Evolutionary conservation across 495 filamentous ascomycete species (phyloP).

Genomic region (Penicillium paradoxum): DNA sequence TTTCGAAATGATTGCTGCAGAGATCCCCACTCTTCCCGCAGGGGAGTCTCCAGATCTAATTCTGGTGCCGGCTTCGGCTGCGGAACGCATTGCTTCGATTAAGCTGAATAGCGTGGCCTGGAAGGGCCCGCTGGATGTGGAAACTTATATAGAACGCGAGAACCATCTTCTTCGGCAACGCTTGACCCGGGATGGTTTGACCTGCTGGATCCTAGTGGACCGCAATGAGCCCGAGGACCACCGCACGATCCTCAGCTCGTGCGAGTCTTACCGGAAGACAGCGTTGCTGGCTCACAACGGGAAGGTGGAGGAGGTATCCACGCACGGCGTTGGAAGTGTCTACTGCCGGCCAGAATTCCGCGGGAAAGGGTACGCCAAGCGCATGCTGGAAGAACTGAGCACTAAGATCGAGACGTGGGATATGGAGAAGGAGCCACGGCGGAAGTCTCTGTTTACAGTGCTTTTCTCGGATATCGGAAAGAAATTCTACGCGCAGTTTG

Average conservation of each 20-base stretch:
- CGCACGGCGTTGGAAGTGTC: constrained; percentile 81
- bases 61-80: constrained; percentile 62
- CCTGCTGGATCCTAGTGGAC: constrained; percentile 82
- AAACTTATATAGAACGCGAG: constrained; percentile 77
- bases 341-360: constrained; percentile 70
- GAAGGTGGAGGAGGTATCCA: constrained; percentile 57
- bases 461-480: constrained; percentile 96
- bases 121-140: constrained; percentile 60
- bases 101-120: constrained; percentile 65
- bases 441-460: constrained; percentile 56
- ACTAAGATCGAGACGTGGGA: constrained; percentile 50
- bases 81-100: constrained; percentile 60
- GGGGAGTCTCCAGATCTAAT: constrained; percentile 56
- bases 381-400: constrained; percentile 59
- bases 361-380: constrained; percentile 71
- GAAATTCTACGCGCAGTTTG: constrained; percentile 75
- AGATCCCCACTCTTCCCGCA: constrained; percentile 44
- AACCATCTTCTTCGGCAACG: constrained; percentile 59
- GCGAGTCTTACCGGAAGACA: constrained; percentile 77
- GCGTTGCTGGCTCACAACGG: constrained; percentile 52
- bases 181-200: constrained; percentile 67
- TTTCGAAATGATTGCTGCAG: constrained; percentile 37
- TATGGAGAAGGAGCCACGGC: constrained; percentile 33
- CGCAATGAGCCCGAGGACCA: constrained; percentile 36
- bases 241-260: constrained; percentile 68